phyloP scores from a whole-genome alignment of 75 land plant species.

The Selaginella tamariscina region DNA sequence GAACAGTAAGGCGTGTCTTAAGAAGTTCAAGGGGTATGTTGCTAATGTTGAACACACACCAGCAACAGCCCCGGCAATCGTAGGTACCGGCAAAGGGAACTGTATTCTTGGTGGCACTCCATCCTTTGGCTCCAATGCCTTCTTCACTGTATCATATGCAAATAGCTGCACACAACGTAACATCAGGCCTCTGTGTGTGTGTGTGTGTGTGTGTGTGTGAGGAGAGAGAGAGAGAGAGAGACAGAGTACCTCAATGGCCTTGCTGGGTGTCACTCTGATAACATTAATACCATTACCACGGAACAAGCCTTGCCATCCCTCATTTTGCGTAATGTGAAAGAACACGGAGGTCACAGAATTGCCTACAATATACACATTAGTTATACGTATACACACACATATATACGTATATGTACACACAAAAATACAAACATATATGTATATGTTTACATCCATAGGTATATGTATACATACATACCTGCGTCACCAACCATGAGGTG shows the following conservation, averaged over 20 bases:
- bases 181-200: no score
- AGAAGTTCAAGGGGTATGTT: conserved; percentile 87
- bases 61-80: conserved; percentile 86
- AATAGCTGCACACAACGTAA: conserved; percentile 90
- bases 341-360: conserved; percentile 54
- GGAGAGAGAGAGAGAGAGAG: not conserved
- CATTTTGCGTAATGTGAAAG: conserved; percentile 56
- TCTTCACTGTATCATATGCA: conserved; percentile 88
- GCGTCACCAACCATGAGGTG: conserved; percentile 7
- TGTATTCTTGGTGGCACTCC: conserved; percentile 36
- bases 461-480: conserved; percentile 27
- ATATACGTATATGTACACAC: no score
- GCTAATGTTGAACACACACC: conserved; percentile 82
- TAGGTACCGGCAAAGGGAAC: conserved; percentile 49
- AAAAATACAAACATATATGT: no score
- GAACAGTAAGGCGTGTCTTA: conserved; percentile 85
- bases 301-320: conserved; percentile 93
- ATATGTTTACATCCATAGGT: no score
- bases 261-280: conserved; percentile 93
- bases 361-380: no score
- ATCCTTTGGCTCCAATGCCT: conserved; percentile 41
- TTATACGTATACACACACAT: no score
- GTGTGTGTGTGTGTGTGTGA: no score
- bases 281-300: conserved; percentile 94
- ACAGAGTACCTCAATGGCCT: conserved; percentile 74